Conservation (phyloP, 805 yeast genomes). For the Candida sithepensis region DNA sequence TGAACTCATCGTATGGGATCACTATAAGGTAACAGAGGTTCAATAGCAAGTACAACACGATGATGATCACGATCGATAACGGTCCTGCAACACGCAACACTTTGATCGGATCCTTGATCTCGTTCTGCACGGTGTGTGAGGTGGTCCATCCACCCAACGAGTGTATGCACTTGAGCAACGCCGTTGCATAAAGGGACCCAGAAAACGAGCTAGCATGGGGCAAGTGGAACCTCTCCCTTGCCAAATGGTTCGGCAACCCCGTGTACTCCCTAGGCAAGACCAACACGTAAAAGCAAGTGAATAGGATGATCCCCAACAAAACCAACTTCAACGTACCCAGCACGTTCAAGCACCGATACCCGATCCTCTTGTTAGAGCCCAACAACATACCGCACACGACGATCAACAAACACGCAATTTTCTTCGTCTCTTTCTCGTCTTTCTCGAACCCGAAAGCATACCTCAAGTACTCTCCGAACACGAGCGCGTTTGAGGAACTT, state of each 20-base stretch:
- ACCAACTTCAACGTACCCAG: conserved; percentile 42
- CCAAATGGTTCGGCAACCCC: conserved; percentile 17
- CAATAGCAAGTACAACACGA: conserved; percentile 37
- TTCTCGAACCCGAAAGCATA: conserved; percentile 35
- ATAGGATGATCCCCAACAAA: conserved; percentile 35
- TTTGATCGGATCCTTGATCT: conserved; percentile 42
- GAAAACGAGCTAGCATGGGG: conserved; percentile 27
- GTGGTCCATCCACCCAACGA: conserved; percentile 49
- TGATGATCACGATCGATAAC: conserved; percentile 34
- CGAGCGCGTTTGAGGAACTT: conserved; percentile 42
- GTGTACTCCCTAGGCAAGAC: conserved; percentile 31
- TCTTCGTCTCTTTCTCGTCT: conserved; percentile 28
- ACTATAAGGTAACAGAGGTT: conserved; percentile 44
- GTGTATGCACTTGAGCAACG: conserved; percentile 43
- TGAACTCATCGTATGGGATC: conserved; percentile 40
- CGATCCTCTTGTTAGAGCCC: conserved; percentile 40
- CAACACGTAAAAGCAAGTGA: conserved; percentile 39
- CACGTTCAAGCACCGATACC: conserved; percentile 39
- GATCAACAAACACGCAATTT: conserved; percentile 16
- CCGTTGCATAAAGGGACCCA: conserved; percentile 36
- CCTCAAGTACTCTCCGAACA: conserved; percentile 46
- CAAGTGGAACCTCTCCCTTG: conserved; percentile 9
- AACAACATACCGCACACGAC: conserved; percentile 28
- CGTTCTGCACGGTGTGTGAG: conserved; percentile 45
- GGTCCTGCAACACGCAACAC: conserved; percentile 47